phyloP scores from a whole-genome alignment of 163 green algal species.

The Scenedesmus sp. region DNA sequence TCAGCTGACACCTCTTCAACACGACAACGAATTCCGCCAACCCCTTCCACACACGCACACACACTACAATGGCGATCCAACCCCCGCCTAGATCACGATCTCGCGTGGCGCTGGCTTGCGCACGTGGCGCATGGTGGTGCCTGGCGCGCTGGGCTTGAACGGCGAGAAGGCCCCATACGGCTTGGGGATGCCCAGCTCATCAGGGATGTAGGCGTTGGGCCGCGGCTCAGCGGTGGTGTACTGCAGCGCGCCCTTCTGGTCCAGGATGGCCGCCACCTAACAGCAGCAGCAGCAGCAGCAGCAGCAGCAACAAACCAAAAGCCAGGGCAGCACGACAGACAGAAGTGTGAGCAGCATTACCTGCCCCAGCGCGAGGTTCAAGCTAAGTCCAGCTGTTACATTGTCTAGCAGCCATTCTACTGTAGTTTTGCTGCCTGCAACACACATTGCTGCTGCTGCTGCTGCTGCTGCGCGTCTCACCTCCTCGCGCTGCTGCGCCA shows the following conservation, averaged over 20 bases:
- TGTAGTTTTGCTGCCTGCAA: neutral
- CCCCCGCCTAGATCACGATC: constrained; percentile 72
- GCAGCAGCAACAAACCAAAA: neutral
- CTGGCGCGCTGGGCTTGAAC: constrained; percentile 76
- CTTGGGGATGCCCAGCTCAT: constrained; percentile 87
- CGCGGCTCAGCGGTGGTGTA: constrained; percentile 72
- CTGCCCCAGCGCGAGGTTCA: too few species aligned
- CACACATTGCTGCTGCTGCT: neutral
- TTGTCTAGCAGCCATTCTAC: too few species aligned
- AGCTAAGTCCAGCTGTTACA: too few species aligned
- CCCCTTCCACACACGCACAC: too few species aligned
- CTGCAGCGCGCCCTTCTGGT: constrained; percentile 42
- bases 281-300: constrained; percentile 8
- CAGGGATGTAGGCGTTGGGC: constrained; percentile 91
- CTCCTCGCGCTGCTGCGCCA: constrained; percentile 52
- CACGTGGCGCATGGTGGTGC: constrained; percentile 84
- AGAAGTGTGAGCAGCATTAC: too few species aligned
- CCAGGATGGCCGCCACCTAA: constrained; percentile 57
- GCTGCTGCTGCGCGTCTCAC: neutral
- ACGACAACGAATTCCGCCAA: too few species aligned
- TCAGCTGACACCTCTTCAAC: too few species aligned
- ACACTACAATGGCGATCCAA: too few species aligned
- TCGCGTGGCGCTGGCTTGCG: constrained; percentile 74
- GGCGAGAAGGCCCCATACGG: constrained; percentile 81
- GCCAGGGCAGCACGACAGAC: too few species aligned